Evolutionary conservation across 257 asterid genomes (phyloP), one percentile per base, ranked within the genome.

Genomic region (Asclepias syriaca): DNA sequence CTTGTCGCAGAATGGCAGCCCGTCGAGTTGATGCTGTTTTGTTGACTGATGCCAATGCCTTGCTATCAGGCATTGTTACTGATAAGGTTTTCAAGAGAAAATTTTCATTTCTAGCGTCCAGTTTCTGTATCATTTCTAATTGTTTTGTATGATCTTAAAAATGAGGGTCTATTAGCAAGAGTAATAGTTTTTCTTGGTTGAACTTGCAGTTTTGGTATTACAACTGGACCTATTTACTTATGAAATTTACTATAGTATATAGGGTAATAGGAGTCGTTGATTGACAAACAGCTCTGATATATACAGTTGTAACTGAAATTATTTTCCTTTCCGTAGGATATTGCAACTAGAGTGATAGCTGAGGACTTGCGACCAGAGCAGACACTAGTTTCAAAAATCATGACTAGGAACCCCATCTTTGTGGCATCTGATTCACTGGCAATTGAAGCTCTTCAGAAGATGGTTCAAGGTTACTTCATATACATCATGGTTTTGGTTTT

Each of bases 21-120:
- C 81, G 97, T 75, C 92, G 93, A 61, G 92, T 89, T 39, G 94
- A 93, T 82, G 98, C 96, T 43, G 98, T 89, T 81, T 85, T 93
- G 76, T 84, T 93, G 72, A 93, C 96, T 58, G 98, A 93, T 73
- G 79, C 98, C 77, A 91, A 89, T 79, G 98, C 96, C 54, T 77
- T 91, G 82, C 98, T 93, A 66, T 93, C 98, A 8, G 98, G 98
- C 85, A 88, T 93, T 73, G 96, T 93, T 80, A 93, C 98, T 75
- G 98, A 89, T 79, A 93, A 91, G 96, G 98, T 88, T 27, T 60
- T 68, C 64, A 37, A 50, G 59, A 74, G 40, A 59, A 32, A 32
- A 66, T 63, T 57, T 63, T 43, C 27, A 39, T 21, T 58, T 78
- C 71, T 64, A 14, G 27, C 12, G 2, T 15, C 16, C 43, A 18